Evolutionary conservation across 2,329 filamentous ascomycete genomes (phyloP), one percentile per base, ranked within the genome.

Genomic region (Knoxdaviesia capensis): DNA sequence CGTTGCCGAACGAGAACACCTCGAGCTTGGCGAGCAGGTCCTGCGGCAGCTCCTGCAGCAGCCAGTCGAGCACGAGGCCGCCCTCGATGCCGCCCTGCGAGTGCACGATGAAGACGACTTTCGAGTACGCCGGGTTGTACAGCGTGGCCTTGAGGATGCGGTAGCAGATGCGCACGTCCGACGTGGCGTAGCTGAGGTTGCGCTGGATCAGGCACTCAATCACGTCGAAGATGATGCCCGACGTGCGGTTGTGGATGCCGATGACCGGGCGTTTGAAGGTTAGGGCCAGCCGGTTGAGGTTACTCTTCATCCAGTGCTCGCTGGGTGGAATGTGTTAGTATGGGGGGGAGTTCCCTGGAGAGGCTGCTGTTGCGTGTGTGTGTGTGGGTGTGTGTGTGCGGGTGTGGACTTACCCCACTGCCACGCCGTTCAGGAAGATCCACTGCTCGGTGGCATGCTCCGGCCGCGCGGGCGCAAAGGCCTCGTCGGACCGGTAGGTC

Each of bases 341-440:
- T n/a, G n/a, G n/a, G n/a, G n/a, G n/a, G n/a, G n/a, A n/a, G n/a
- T n/a, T n/a, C n/a, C 11, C 32, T 30, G 7, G 33, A 34, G 11
- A 6, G 6, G 7, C 10, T 6, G 4, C 11, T 10, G 2, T n/a
- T n/a, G n/a, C n/a, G n/a, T n/a, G n/a, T n/a, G n/a, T n/a, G n/a
- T n/a, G n/a, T n/a, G n/a, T n/a, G n/a, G n/a, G n/a, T n/a, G n/a
- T n/a, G n/a, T n/a, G n/a, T n/a, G n/a, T n/a, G n/a, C n/a, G n/a
- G n/a, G n/a, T n/a, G n/a, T n/a, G n/a, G 33, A 60, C 67, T 45
- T 57, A 76, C 71, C 68, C 70, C 33, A 68, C 67, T 7, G 68
- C 72, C 31, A 86, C 73, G 1, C 82, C 82, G 51, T 87, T 87
- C 41, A 87, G 56, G 53, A 81, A 87, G n/a, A 87, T 65, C 82